Conservation (phyloP, 441 rosid species). For the Sinapis alba region DNA sequence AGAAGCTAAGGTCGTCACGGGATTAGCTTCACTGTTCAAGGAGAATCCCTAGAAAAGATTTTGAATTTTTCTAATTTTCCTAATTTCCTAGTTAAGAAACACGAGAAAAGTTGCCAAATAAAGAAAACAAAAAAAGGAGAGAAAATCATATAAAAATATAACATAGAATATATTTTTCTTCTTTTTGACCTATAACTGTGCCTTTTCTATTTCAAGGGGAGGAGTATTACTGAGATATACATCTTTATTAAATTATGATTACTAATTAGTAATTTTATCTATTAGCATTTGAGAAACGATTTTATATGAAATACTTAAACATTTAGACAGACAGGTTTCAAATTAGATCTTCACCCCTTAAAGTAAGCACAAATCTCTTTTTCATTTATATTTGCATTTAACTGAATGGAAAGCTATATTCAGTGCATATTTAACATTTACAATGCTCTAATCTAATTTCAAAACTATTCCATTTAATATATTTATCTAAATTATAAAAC, state of each 20-base stretch:
- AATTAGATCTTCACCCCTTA: neutral
- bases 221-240: neutral
- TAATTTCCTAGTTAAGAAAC: slow-evolving; percentile 9
- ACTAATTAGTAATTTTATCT: neutral
- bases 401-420: neutral
- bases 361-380: neutral
- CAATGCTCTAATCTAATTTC: too few relatives aligned
- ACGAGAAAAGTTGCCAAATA: slow-evolving; percentile 25
- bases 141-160: neutral
- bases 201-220: neutral
- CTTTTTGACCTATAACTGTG: slow-evolving; percentile 2
- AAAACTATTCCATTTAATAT: too few relatives aligned
- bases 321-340: neutral
- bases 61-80: slow-evolving; percentile 12
- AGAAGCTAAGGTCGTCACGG: slow-evolving; percentile 67
- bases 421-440: too few relatives aligned
- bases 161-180: neutral
- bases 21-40: slow-evolving; percentile 79
- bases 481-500: too few relatives aligned
- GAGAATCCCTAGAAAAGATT: slow-evolving; percentile 60
- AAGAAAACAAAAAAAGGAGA: neutral
- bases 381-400: neutral
- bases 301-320: neutral
- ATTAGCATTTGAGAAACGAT: neutral
- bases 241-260: neutral